Evolutionary conservation across 2,329 filamentous ascomycete species (phyloP).

Genomic region (Clonostachys solani): DNA sequence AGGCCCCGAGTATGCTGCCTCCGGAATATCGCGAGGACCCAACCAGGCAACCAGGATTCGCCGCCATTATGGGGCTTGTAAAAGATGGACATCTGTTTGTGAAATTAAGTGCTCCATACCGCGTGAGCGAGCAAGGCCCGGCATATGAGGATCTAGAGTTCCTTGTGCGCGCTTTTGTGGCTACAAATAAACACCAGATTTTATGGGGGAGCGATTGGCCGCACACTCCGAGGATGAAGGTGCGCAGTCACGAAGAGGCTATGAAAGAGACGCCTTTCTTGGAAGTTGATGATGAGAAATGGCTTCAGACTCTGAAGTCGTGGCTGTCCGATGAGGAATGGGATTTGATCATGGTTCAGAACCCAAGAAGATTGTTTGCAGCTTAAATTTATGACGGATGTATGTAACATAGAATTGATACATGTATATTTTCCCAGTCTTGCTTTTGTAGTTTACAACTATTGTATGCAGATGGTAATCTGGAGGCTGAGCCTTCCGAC

Average conservation of each 20-base stretch:
- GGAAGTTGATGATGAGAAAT: constrained; percentile 13
- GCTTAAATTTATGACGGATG: too few relatives aligned
- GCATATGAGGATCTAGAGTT: constrained; percentile 21
- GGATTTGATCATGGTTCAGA: constrained; percentile 9
- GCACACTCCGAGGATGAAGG: constrained; percentile 29
- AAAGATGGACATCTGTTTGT: constrained; percentile 22
- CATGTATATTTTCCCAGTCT: too few relatives aligned
- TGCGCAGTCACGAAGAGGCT: constrained; percentile 22
- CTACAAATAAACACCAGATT: constrained; percentile 21
- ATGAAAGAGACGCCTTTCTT: constrained; percentile 19
- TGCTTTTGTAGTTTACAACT: too few relatives aligned
- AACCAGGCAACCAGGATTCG: constrained; percentile 12
- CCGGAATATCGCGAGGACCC: constrained; percentile 11
- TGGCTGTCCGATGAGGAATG: constrained; percentile 16
- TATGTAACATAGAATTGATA: too few relatives aligned
- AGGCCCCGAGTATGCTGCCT: constrained; percentile 22
- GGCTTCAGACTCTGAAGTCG: constrained; percentile 10
- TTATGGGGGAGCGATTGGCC: constrained; percentile 34
- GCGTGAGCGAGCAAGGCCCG: constrained; percentile 19
- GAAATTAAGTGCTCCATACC: constrained; percentile 30
- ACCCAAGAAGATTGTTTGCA: neutral
- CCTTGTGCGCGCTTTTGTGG: constrained; percentile 20
- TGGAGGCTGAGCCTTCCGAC: too few relatives aligned
- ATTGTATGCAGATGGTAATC: too few relatives aligned
- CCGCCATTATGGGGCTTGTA: constrained; percentile 14